Conservation (phyloP, 805 yeast species). For the Kluyveromyces lactis region DNA sequence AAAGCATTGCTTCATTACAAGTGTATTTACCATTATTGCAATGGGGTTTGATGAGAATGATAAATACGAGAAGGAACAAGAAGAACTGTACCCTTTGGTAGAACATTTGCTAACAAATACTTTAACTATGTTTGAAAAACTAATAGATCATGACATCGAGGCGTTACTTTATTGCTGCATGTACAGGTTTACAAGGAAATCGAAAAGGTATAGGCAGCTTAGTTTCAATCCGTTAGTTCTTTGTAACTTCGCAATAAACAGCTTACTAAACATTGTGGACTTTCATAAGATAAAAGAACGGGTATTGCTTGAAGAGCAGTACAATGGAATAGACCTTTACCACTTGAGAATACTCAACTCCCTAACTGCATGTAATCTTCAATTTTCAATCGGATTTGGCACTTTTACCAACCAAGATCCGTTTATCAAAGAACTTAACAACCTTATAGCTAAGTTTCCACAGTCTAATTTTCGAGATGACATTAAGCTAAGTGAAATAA, state of each 20-base stretch:
- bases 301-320: slow-evolving; percentile 23
- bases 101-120: slow-evolving; percentile 42
- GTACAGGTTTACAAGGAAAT: slow-evolving; percentile 47
- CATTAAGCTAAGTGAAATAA: slow-evolving; percentile 43
- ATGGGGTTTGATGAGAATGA: slow-evolving; percentile 50
- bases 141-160: slow-evolving; percentile 53
- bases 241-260: slow-evolving; percentile 45
- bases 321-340: slow-evolving; percentile 36
- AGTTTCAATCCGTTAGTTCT: slow-evolving; percentile 44
- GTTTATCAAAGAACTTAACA: slow-evolving; percentile 31
- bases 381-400: slow-evolving; percentile 42
- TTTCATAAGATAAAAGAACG: slow-evolving; percentile 35
- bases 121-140: slow-evolving; percentile 39
- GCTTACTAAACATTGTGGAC: slow-evolving; percentile 39
- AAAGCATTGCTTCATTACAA: slow-evolving; percentile 45
- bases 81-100: slow-evolving; percentile 38
- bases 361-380: slow-evolving; percentile 43
- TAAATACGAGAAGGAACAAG: slow-evolving; percentile 41
- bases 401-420: slow-evolving; percentile 23
- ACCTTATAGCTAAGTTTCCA: slow-evolving; percentile 39
- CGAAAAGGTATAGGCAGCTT: slow-evolving; percentile 37
- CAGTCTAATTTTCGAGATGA: slow-evolving; percentile 46
- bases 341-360: slow-evolving; percentile 48
- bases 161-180: slow-evolving; percentile 47
- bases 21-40: slow-evolving; percentile 45